Conservation (phyloP, 2,329 filamentous ascomycete species). For the Parastagonospora nodorum region DNA sequence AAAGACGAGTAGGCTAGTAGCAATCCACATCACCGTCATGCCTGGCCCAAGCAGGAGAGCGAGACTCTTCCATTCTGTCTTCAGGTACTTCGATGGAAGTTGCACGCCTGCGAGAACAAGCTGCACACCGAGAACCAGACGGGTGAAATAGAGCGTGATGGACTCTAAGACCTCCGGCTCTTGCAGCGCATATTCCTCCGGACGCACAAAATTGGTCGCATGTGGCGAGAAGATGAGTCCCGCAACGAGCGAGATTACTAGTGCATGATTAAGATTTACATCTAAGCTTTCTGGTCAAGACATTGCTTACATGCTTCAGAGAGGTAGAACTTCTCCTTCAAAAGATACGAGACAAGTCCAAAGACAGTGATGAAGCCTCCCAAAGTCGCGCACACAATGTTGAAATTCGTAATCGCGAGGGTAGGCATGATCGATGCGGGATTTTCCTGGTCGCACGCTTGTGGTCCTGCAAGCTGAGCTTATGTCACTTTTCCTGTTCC, state of each 20-base stretch:
- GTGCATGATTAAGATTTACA: slow-evolving; percentile 9
- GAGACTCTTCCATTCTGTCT: slow-evolving; percentile 77
- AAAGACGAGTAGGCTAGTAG: slow-evolving; percentile 80
- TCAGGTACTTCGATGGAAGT: slow-evolving; percentile 80
- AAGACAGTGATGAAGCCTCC: slow-evolving; percentile 92
- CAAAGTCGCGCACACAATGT: slow-evolving; percentile 78
- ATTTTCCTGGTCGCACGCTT: too few species aligned
- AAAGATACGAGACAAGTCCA: slow-evolving; percentile 83
- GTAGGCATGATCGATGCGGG: slow-evolving; percentile 57
- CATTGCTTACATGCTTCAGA: slow-evolving; percentile 77
- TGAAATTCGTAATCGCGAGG: slow-evolving; percentile 75
- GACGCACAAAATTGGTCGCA: slow-evolving; percentile 76
- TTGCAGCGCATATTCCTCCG: slow-evolving; percentile 70
- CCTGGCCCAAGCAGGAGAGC: slow-evolving; percentile 77
- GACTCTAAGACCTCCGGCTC: slow-evolving; percentile 64
- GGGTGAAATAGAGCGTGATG: slow-evolving; percentile 82
- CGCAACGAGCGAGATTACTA: slow-evolving; percentile 82
- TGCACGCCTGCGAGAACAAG: slow-evolving; percentile 88
- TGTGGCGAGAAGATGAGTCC: slow-evolving; percentile 80
- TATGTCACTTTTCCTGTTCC: slow-evolving; percentile 2
- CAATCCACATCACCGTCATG: slow-evolving; percentile 86
- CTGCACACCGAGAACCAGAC: slow-evolving; percentile 87
- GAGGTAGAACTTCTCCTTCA: slow-evolving; percentile 89
- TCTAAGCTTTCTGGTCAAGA: slow-evolving; percentile 23
- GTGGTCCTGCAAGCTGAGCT: too few species aligned